Conservation (phyloP, 2,329 filamentous ascomycete genomes). For the Alternaria angustiovoidea region DNA sequence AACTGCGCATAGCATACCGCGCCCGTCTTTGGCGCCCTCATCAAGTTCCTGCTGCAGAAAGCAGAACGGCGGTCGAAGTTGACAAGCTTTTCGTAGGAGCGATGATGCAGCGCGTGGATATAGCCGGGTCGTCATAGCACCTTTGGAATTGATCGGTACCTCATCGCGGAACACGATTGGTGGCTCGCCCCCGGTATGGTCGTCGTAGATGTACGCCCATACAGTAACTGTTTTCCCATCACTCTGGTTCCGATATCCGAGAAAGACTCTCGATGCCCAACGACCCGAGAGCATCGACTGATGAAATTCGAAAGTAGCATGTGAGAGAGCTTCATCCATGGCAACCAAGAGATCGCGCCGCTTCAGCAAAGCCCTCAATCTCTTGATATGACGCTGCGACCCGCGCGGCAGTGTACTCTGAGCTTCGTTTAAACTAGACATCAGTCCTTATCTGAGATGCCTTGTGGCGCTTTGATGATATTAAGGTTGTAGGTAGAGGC, state of each 20-base stretch:
- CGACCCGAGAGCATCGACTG: not conserved
- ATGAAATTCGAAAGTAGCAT: not conserved
- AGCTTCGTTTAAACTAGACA: not conserved
- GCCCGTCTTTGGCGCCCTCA: not conserved
- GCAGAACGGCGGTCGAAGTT: not conserved
- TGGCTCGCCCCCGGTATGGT: not conserved
- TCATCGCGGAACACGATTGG: conserved; percentile 1
- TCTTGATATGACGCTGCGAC: conserved; percentile 2
- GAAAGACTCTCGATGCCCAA: not conserved
- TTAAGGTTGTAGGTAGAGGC: no score
- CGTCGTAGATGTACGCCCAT: conserved; percentile 1
- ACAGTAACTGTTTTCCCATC: not conserved
- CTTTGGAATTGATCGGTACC: accelerated
- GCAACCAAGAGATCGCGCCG: not conserved
- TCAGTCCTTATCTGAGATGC: not conserved
- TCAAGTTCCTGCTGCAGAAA: not conserved
- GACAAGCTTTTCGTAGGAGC: not conserved
- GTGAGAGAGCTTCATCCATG: not conserved
- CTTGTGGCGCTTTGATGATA: not conserved
- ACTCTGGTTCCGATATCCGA: not conserved
- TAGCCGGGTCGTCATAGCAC: not conserved
- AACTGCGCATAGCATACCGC: conserved; percentile 1
- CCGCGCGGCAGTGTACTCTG: not conserved
- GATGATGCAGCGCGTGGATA: conserved; percentile 5
- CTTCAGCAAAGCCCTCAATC: not conserved